Evolutionary conservation across 108 stramenopile genomes (phyloP), one percentile per base, ranked within the genome.

Genomic region (Cylindrotheca closterium): DNA sequence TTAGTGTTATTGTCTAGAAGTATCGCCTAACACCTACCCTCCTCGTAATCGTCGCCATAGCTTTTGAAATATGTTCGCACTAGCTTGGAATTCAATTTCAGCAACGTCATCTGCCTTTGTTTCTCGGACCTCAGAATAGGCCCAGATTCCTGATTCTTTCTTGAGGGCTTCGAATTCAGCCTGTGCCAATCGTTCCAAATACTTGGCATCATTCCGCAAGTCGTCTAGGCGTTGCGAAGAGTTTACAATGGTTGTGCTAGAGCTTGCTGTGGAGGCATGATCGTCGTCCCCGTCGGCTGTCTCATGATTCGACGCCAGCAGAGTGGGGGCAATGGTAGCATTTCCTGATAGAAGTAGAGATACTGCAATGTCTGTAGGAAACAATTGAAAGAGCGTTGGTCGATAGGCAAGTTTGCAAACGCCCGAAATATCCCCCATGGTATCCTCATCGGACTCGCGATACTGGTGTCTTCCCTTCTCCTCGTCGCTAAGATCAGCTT

Each of bases 101-200:
- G 81, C 74, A 8, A 81, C 68, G 1, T 79, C 51, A 19, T 93
- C 92, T 32, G 19, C 48, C 29, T 77, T 63, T 25, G 49, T 58
- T 54, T 77, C 56, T 53, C 85, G 75, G 7, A 82, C 69, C 7
- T 68, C 42, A 1, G 67, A 51, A 19, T 68, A 66, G 0, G 79
- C 67, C 92, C 92, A 93, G 73, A 93, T 85, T 1, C 92, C 92
- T 17, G 32, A 30, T 18, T 49, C 66, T 45, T 64, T 45, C 53
- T 83, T 78, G 30, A 70, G 81, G 0, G 88, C 85, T 52, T 80
- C 49, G 52, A 75, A 85, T 50, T 93, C 88, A 0, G 67, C 71
- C 46, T 65, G 31, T 30, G 66, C 73, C 67, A 93, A 72, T 55
- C 68, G 55, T 19, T 87, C 81, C 2, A 88, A 30, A 34, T 89